These are phyloP conservation scores for Gyromitra esculenta DNA, from an alignment of 2,329 filamentous ascomycete species.

Conservation along the genomic window DNA sequence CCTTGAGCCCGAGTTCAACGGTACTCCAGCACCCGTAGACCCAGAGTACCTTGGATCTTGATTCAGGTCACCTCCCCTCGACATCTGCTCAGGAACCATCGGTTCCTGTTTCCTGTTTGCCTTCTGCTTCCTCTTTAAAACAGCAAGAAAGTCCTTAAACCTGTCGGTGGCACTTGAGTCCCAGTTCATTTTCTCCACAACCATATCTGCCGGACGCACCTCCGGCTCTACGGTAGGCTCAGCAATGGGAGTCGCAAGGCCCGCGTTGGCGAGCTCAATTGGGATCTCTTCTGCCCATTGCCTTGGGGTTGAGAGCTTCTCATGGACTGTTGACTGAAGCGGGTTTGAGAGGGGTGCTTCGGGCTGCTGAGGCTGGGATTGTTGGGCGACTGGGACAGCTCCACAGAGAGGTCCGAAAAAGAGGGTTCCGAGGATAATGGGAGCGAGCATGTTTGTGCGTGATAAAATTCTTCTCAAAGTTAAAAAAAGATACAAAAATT, in stretches of 20 bases:
- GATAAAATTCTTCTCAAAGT: neutral
- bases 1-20: neutral
- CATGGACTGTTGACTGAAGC: constrained; percentile 35
- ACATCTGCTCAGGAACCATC: constrained; percentile 10
- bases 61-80: neutral
- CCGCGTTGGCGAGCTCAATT: constrained; percentile 4
- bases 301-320: constrained; percentile 21
- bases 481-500: neutral
- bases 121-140: constrained; percentile 24
- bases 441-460: constrained; percentile 4
- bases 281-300: constrained; percentile 21
- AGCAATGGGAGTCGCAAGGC: neutral
- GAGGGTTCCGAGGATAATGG: constrained; percentile 10
- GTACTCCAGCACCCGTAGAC: constrained; percentile 5
- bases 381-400: constrained; percentile 16
- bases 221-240: neutral
- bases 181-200: constrained; percentile 35
- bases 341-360: constrained; percentile 1
- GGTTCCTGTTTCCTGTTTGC: neutral
- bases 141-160: constrained; percentile 25
- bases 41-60: constrained; percentile 3
- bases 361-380: constrained; percentile 16
- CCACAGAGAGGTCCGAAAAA: constrained; percentile 7
- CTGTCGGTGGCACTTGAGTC: constrained; percentile 4
- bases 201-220: constrained; percentile 1